Base-by-base conservation (phyloP, 441 rosid species). In the Croton setiger region DNA sequence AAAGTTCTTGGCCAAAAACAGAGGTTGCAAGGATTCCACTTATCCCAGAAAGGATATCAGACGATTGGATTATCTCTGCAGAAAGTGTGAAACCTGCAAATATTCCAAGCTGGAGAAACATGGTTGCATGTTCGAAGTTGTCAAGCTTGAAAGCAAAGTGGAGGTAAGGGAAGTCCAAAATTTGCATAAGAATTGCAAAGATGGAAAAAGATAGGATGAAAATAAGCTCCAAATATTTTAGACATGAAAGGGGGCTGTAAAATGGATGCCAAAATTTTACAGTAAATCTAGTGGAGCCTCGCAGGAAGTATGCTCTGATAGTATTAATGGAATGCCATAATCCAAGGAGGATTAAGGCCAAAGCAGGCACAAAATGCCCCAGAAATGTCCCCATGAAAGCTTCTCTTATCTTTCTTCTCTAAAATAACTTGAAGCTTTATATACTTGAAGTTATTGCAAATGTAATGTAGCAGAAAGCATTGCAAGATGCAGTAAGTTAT, bases 241-340 rank as follows among this genome's bases (percentile, higher is more conserved):
- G 76, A 56, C 48, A 63, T 54, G 71, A 75, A 60, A 64, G 35
- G 23, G 72, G 75, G 69, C 85, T 76, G 37, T 66, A 66, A 70
- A 83, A 71, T 36, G 92, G 88, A 70, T 79, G 74, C 88, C 87
- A 88, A 49, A 86, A 88, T 65, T 77, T 81, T 35, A 76, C 75
- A 27, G 68, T 72, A 73, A 88, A 88, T 20, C 60, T 70, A 33
- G 71, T 56, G 41, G 84, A 81, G 72, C 89, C 89, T 72, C 78
- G 81, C 45, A 76, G 81, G 75, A 88, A 86, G 66, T 83, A 90
- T 70, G 84, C 77, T 78, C 80, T 80, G 68, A 85, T 80, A 21
- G 82, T 87, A 78, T 88, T 87, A 57, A 83, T 64, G 73, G 81
- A 78, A 83, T 92, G 96, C 96, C 98, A 88, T 72, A 92, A 66